These are phyloP conservation scores for Cercospora sp. DNA, from an alignment of 2,329 filamentous ascomycete genomes.

Conservation along the genomic window DNA sequence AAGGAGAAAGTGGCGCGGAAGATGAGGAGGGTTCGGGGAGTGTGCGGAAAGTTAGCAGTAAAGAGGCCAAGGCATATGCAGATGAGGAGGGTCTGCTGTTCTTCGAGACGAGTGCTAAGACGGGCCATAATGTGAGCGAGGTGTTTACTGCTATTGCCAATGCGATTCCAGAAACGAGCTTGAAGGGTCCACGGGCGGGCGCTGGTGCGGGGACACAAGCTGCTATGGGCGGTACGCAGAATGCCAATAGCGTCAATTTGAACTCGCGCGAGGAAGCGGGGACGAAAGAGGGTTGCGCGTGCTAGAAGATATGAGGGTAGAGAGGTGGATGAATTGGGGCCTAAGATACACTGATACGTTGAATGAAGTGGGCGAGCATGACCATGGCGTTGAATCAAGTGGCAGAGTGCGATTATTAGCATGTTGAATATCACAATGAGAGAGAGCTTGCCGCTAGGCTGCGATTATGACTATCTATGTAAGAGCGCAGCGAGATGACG, in stretches of 20 bases:
- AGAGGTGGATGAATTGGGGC: no score
- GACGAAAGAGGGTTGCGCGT: constrained; percentile 91
- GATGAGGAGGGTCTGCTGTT: constrained; percentile 93
- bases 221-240: constrained; percentile 50
- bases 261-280: constrained; percentile 67
- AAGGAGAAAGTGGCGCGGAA: constrained; percentile 40
- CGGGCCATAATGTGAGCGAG: constrained; percentile 87
- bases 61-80: constrained; percentile 88
- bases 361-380: constrained; percentile 1
- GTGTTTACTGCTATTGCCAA: constrained; percentile 99
- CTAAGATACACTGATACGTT: not conserved
- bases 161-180: constrained; percentile 91
- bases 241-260: constrained; percentile 77
- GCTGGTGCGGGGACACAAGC: constrained; percentile 57
- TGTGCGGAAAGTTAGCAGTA: constrained; percentile 84
- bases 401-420: not conserved
- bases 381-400: not conserved
- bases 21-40: constrained; percentile 54
- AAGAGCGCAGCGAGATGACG: not conserved
- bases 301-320: constrained; percentile 50
- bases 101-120: constrained; percentile 98
- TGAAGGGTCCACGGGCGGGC: constrained; percentile 82
- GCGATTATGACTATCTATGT: not conserved
- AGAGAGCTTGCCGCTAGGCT: not conserved
- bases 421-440: not conserved